A percentile compares a stretch with the other conserved stretches of the same genome.
Conservation (phyloP, 164 flowering plant genomes). For the Tetrastigma voinierianum region DNA sequence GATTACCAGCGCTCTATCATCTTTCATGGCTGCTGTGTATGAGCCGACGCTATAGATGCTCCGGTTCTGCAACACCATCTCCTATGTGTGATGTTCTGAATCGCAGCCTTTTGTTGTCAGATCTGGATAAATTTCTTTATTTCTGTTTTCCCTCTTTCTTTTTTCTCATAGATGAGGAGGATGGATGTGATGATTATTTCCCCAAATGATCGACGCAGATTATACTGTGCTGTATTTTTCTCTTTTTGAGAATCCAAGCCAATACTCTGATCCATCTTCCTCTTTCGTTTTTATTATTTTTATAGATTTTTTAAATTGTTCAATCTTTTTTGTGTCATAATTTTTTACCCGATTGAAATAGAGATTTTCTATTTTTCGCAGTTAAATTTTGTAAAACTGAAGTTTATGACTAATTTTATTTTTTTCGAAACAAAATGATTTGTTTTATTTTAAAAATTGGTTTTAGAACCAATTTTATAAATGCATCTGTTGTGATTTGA, state of each 20-base stretch:
- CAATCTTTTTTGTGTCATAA: background rate
- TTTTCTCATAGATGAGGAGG: background rate
- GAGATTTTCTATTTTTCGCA: too few species aligned
- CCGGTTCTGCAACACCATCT: conserved; percentile 12
- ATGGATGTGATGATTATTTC: conserved; percentile 23
- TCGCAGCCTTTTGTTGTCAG: conserved; percentile 3
- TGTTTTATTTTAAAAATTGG: too few species aligned
- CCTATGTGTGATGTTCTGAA: background rate
- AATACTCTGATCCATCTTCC: conserved; percentile 8
- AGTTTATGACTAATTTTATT: too few species aligned
- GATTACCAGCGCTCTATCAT: conserved; percentile 16
- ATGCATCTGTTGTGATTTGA: too few species aligned
- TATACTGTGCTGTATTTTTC: conserved; percentile 13
- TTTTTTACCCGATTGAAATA: too few species aligned
- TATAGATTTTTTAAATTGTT: background rate
- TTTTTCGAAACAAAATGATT: too few species aligned
- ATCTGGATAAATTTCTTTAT: background rate
- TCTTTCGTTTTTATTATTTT: background rate
- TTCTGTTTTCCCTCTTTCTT: background rate
- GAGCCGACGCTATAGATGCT: conserved; percentile 20
- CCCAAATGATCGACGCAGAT: conserved; percentile 23
- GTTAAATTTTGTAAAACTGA: too few species aligned
- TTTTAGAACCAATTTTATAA: too few species aligned
- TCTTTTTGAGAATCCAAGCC: conserved; percentile 16
- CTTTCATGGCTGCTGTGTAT: conserved; percentile 10